phyloP scores from a whole-genome alignment of 306 rosid genomes.

The Prinsepia uniflora region DNA sequence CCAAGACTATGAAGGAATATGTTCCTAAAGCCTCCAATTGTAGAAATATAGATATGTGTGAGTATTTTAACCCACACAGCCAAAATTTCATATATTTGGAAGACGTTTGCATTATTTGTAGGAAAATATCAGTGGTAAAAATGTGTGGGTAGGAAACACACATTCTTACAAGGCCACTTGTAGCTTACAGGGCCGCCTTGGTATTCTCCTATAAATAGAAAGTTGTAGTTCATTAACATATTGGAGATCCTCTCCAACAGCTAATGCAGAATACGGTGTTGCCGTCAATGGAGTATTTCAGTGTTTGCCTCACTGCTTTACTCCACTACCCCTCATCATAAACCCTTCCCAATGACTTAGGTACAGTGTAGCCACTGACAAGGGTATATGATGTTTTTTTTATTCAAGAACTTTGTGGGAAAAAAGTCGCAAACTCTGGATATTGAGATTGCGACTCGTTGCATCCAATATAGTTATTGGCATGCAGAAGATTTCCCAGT shows the following conservation, averaged over 20 bases:
- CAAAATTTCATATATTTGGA: no score
- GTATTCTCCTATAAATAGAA: background rate
- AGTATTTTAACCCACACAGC: background rate
- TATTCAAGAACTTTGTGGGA: slow-evolving; percentile 19
- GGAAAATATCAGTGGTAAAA: background rate
- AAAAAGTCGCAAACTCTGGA: slow-evolving; percentile 14
- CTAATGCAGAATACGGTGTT: background rate
- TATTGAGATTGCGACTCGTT: background rate
- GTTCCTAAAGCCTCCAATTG: background rate
- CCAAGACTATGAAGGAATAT: background rate
- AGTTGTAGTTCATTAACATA: background rate
- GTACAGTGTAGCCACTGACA: background rate
- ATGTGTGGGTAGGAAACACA: background rate
- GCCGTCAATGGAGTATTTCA: background rate
- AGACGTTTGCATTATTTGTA: background rate
- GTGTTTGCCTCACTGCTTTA: background rate
- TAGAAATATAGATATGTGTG: background rate
- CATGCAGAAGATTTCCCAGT: background rate
- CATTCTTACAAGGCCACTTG: background rate
- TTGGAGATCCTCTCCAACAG: background rate
- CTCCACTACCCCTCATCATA: slow-evolving; percentile 3
- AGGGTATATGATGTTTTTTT: background rate
- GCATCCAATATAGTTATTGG: slow-evolving; percentile 20
- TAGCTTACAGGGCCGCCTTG: background rate
- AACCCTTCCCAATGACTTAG: background rate